These are phyloP conservation scores for Ganoderma meredithae DNA, from an alignment of 1,284 basidiomycete species.

Conservation along the genomic window DNA sequence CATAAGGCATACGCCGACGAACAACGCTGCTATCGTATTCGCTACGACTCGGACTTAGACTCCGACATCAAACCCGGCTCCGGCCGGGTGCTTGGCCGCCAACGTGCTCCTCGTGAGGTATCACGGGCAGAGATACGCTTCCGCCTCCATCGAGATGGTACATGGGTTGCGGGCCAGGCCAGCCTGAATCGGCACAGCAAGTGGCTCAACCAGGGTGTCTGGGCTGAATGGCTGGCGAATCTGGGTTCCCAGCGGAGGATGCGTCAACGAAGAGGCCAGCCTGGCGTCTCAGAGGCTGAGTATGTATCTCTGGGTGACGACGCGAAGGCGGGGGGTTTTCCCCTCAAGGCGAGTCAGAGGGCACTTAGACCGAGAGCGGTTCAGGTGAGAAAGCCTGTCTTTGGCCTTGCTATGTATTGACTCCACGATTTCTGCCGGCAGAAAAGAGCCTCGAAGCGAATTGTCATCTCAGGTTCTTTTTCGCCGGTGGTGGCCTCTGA, in stretches of 20 bases:
- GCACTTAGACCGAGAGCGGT: conserved; percentile 5
- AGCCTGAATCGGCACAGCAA: not conserved
- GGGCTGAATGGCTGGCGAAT: conserved; percentile 49
- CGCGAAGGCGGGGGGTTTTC: conserved; percentile 17
- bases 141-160: conserved; percentile 54
- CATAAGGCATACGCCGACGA: conserved; percentile 38
- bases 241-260: not conserved
- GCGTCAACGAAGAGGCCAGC: not conserved
- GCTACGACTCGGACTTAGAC: conserved; percentile 39
- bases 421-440: not conserved
- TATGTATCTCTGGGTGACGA: conserved; percentile 12
- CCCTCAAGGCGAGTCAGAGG: not conserved
- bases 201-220: conserved; percentile 44
- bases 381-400: not conserved
- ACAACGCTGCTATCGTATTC: conserved; percentile 44
- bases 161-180: conserved; percentile 56
- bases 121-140: conserved; percentile 52
- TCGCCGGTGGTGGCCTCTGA: not conserved
- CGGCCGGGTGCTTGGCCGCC: conserved; percentile 16
- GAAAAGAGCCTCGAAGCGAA: not conserved
- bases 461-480: not conserved
- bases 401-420: not conserved
- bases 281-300: not conserved
- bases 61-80: conserved; percentile 42
- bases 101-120: conserved; percentile 46